Evolutionary conservation across 495 filamentous ascomycete genomes (phyloP), one percentile per base, ranked within the genome.

Genomic region (Peziza echinospora): DNA sequence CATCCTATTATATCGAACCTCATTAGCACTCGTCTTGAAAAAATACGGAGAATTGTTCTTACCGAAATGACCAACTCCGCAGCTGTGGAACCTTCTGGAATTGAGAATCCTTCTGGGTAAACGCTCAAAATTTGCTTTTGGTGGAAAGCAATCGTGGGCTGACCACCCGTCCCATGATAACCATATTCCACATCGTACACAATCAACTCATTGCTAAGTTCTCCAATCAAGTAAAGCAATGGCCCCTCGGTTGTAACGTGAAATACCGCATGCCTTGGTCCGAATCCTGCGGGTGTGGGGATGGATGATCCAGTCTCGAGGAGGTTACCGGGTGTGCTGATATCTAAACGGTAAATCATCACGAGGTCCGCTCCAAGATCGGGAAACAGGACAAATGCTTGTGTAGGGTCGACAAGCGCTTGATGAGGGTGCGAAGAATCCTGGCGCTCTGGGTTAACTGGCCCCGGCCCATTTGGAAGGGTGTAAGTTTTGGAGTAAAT

Each of bases 321-420:
- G n/a, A n/a, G n/a, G n/a, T n/a, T n/a, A n/a, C n/a, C n/a, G n/a
- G n/a, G n/a, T n/a, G n/a, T n/a, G n/a, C n/a, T n/a, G n/a, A n/a
- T n/a, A 34, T 34, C 26, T 8, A 34, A 8, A 23, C 55, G 52
- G 60, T 73, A 82, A 30, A 84, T 61, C 45, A 73, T 74, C 37
- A 84, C 50, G 16, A 77, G 54, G 54, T 87, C 81, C n/a, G 75
- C 67, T 41, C 81, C 80, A 5, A 87, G 64, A 48, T 87, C 82
- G 8, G 81, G 78, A 6, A 75, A 65, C 0, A 84, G 49, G 17
- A 82, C 53, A 62, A 73, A 85, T 19, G 63, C 53, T 0, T 67
- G 71, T 0, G 75, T 77, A n/a, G 81, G 81, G 55, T 87, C 81
- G 21, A 84, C 57, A 51, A 82, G 53, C 23, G 70, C 72, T 47